Conservation (phyloP, 257 asterid genomes). For the Vinca minor region DNA sequence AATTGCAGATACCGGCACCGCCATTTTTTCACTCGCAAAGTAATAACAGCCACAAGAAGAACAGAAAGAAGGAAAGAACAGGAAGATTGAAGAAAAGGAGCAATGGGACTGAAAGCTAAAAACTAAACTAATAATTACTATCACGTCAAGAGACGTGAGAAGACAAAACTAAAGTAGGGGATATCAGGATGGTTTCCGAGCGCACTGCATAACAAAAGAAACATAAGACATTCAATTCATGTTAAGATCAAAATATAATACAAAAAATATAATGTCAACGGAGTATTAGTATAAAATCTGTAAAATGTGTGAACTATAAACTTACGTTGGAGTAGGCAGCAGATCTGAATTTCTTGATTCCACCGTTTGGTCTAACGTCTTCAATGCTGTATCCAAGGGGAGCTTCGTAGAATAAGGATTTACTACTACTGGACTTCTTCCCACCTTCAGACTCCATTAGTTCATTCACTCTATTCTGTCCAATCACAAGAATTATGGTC, state of each 20-base stretch:
- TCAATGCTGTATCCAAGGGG: slow-evolving; percentile 93
- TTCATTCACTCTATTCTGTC: slow-evolving; percentile 43
- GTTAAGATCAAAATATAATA: background rate
- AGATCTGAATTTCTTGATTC: slow-evolving; percentile 88
- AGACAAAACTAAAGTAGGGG: slow-evolving; percentile 8
- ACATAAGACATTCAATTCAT: slow-evolving; percentile 7
- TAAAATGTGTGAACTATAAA: slow-evolving; percentile 3
- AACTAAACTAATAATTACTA: slow-evolving; percentile 19
- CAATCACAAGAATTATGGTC: background rate
- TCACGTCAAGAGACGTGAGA: slow-evolving; percentile 56
- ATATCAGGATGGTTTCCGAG: slow-evolving; percentile 96
- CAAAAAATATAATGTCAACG: background rate
- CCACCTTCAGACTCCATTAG: slow-evolving; percentile 94
- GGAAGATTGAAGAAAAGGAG: slow-evolving; percentile 62
- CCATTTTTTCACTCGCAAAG: slow-evolving; percentile 35
- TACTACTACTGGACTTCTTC: slow-evolving; percentile 76
- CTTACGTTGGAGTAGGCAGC: slow-evolving; percentile 97
- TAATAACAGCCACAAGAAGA: slow-evolving; percentile 7
- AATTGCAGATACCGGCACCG: slow-evolving; percentile 51
- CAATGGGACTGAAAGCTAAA: slow-evolving; percentile 19
- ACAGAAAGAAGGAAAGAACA: slow-evolving; percentile 26
- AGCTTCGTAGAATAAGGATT: slow-evolving; percentile 69
- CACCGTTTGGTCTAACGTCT: slow-evolving; percentile 92
- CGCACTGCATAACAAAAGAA: slow-evolving; percentile 51
- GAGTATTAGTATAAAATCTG: background rate